Evolutionary conservation across 495 filamentous ascomycete species (phyloP).

Genomic region (Penicillium canescens): DNA sequence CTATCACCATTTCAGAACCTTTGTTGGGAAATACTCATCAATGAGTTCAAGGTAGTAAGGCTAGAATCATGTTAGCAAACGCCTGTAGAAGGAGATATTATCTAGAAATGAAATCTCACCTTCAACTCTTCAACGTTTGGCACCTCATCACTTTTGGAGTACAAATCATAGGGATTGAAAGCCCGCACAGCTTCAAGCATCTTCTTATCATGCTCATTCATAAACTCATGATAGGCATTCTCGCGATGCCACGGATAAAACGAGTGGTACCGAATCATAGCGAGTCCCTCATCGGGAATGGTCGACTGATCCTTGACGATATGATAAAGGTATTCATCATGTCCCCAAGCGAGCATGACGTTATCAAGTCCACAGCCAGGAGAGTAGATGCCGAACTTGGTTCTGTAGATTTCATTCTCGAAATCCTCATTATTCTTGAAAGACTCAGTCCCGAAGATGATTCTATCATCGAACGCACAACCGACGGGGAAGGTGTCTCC

Average conservation of each 20-base stretch:
- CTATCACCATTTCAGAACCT: too few relatives aligned
- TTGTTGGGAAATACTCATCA: too few relatives aligned
- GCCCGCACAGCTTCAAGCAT: constrained; percentile 79
- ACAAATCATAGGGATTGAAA: constrained; percentile 89
- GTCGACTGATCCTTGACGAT: constrained; percentile 76
- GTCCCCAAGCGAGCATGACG: constrained; percentile 87
- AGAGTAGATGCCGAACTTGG: constrained; percentile 74
- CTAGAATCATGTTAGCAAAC: too few relatives aligned
- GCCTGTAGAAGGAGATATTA: too few relatives aligned
- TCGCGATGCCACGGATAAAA: constrained; percentile 90
- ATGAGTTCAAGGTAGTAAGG: too few relatives aligned
- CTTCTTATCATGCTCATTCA: constrained; percentile 75
- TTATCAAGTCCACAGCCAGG: constrained; percentile 77
- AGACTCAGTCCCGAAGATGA: constrained; percentile 72
- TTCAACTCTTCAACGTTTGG: constrained; percentile 66
- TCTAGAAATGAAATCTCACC: too few relatives aligned
- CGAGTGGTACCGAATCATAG: constrained; percentile 86
- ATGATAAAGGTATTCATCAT: constrained; percentile 89
- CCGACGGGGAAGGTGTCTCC: constrained; percentile 91
- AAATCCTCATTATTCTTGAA: constrained; percentile 73
- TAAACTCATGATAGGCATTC: constrained; percentile 74
- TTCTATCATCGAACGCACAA: constrained; percentile 71
- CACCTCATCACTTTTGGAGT: constrained; percentile 85
- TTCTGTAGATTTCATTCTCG: constrained; percentile 64
- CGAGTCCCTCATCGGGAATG: constrained; percentile 76